A percentile compares a stretch with the other conserved stretches of the same genome.
Conservation (phyloP, 306 rosid genomes). For the Prinsepia uniflora region DNA sequence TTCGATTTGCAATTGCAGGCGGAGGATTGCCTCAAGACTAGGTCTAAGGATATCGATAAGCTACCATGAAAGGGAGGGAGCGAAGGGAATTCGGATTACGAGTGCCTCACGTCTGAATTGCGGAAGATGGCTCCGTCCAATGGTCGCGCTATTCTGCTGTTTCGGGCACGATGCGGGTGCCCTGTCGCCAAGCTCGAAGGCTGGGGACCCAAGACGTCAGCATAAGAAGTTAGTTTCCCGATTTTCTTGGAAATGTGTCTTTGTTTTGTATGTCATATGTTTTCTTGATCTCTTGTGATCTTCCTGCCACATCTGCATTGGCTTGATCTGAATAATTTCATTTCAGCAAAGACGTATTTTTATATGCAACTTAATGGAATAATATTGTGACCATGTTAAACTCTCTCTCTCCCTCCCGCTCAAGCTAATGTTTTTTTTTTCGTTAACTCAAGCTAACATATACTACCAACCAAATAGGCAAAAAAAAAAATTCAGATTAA, state of each 20-base stretch:
- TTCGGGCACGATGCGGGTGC: constrained; percentile 82
- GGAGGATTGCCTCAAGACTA: constrained; percentile 46
- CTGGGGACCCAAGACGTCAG: constrained; percentile 78
- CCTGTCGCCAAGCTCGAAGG: constrained; percentile 88
- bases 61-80: constrained; percentile 92
- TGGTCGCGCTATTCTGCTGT: constrained; percentile 84
- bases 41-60: constrained; percentile 50
- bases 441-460: too few relatives aligned
- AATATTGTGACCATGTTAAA: too few relatives aligned
- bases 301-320: too few relatives aligned
- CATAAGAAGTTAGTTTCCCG: constrained; percentile 59
- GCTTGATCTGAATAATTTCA: constrained; percentile 6
- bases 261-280: background rate
- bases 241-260: background rate
- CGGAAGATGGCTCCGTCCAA: constrained; percentile 89
- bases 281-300: constrained; percentile 3
- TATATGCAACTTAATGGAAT: background rate
- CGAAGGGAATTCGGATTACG: constrained; percentile 76
- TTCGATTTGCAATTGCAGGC: constrained; percentile 78
- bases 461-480: too few relatives aligned
- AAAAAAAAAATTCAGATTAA: too few relatives aligned
- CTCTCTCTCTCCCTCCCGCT: too few relatives aligned
- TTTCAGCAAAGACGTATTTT: background rate
- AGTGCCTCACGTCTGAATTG: constrained; percentile 76
- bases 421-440: too few relatives aligned